phyloP scores from a whole-genome alignment of 2,329 filamentous ascomycete species.

The Diplodia seriata region DNA sequence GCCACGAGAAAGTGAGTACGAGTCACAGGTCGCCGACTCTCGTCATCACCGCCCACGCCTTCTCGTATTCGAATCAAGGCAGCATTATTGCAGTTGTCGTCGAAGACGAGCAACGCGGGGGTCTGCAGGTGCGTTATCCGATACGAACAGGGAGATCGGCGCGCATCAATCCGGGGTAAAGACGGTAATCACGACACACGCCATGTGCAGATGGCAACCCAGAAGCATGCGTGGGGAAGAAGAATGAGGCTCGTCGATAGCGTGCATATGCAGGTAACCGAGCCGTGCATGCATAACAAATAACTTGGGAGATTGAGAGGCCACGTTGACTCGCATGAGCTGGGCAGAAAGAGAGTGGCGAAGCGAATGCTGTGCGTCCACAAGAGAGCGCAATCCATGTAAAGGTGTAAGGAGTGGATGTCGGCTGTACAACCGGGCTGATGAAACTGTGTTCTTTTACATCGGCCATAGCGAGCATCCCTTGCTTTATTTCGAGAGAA shows the following conservation, averaged over 20 bases:
- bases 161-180: constrained; percentile 18
- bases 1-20: background rate
- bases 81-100: background rate
- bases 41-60: background rate
- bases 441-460: background rate
- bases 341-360: background rate
- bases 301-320: background rate
- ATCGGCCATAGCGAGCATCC: background rate
- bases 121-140: background rate
- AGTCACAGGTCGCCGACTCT: background rate
- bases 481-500: background rate
- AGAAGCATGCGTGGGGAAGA: background rate
- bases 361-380: background rate
- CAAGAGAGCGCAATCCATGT: background rate
- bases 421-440: background rate
- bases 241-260: background rate
- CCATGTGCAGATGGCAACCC: background rate
- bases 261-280: constrained; percentile 1
- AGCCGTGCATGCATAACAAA: background rate
- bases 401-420: background rate
- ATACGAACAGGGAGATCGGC: background rate
- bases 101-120: background rate
- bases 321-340: background rate
- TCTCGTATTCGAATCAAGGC: background rate
- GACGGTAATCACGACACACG: background rate